Evolutionary conservation across 768 basidiomycete species (phyloP), one percentile per base, ranked within the genome.

Genomic region (Podaxis mareebaensis): DNA sequence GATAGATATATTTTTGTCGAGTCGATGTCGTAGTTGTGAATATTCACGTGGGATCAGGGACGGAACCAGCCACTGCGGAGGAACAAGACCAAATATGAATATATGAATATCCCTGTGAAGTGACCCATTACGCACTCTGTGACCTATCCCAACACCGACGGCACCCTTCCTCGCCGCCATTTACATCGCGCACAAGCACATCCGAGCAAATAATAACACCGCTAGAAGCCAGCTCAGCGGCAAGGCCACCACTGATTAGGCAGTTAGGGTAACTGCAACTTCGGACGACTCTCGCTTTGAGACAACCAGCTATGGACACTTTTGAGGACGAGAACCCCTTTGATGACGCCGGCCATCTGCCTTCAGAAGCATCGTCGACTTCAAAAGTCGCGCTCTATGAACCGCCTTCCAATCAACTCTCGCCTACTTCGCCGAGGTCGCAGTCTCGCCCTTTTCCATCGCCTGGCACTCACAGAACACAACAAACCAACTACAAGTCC

Each of bases 321-420:
- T 84, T 85, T 67, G 86, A 88, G 69, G 86, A 88, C 71, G 86
- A 86, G 71, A 89, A 88, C 68, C 87, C 87, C 10, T 89, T 89
- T 71, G 86, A 86, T 51, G 80, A 82, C 38, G 75, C 71, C 17
- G 76, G 79, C 56, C 69, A 71, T 49, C 76, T 80, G 30, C 66
- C 77, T n/a, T 83, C 81, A 54, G 85, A 84, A 64, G 73, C 81
- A 17, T 87, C 87, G 2, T 85, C 85, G 5, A 77, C 82, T 1
- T 80, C 82, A 52, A 79, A 82, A 58, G 78, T 85, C 40, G 81
- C 84, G 65, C 74, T 86, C 38, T 87, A 85, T 52, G 86, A 84
- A 10, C 83, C 88, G 3, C 79, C 86, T 55, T 89, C 90, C 15
- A 87, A 87, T 55, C 73, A 77, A 65, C 77, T 84, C 38, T 81